A percentile compares a stretch with the other conserved stretches of the same genome.
These are phyloP conservation scores for Taiozyma sp. DNA, from an alignment of 1,139 yeast species.

Conservation along the genomic window DNA sequence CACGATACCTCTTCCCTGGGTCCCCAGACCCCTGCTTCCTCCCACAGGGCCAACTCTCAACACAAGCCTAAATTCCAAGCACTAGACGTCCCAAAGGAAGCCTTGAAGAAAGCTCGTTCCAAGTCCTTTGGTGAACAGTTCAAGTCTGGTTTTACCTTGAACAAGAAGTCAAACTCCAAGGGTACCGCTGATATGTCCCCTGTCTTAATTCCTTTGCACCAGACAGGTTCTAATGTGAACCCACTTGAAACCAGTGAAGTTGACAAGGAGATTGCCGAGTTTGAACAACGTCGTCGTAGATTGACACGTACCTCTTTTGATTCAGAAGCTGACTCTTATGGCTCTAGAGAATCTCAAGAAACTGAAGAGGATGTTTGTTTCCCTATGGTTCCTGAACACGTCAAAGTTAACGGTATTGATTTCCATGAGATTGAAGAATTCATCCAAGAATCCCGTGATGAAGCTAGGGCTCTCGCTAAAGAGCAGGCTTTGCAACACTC, in stretches of 20 bases:
- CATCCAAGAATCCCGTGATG: constrained; percentile 41
- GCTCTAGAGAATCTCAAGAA: constrained; percentile 69
- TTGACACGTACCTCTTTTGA: constrained; percentile 28
- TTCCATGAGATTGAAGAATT: constrained; percentile 76
- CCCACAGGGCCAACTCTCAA: constrained; percentile 1
- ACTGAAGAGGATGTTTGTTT: constrained; percentile 98
- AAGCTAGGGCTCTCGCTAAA: constrained; percentile 16
- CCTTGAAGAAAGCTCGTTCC: constrained; percentile 17
- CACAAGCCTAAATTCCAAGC: constrained; percentile 11
- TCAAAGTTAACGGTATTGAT: constrained; percentile 67
- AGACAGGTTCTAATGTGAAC: constrained; percentile 8
- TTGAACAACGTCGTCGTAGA: constrained; percentile 23
- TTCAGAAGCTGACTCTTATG: constrained; percentile 65
- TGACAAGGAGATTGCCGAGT: constrained; percentile 15
- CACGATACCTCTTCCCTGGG: constrained; percentile 1
- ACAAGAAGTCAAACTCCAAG: constrained; percentile 8
- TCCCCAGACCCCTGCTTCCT: not conserved
- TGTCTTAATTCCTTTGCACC: constrained; percentile 15
- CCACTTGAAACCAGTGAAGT: constrained; percentile 4
- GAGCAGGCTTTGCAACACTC: constrained; percentile 15
- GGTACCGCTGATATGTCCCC: constrained; percentile 16
- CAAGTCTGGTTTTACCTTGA: constrained; percentile 12
- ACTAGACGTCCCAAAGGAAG: not conserved
- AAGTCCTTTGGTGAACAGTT: constrained; percentile 20
- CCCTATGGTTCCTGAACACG: constrained; percentile 78